Evolutionary conservation across 2,329 filamentous ascomycete genomes (phyloP), one percentile per base, ranked within the genome.

Genomic region (Chalaropsis thielavioides): DNA sequence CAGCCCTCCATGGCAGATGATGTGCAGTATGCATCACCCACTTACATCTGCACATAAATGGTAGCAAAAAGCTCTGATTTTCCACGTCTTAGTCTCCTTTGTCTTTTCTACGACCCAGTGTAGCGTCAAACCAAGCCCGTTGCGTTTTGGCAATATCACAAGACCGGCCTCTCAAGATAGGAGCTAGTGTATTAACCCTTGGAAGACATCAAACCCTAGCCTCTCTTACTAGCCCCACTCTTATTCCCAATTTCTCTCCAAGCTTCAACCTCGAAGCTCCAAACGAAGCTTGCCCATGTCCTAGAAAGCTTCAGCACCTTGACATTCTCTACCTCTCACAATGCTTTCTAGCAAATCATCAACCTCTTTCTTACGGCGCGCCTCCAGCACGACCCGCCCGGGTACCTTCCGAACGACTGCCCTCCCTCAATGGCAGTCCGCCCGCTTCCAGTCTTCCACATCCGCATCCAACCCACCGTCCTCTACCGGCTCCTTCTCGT

Each of bases 401-500:
- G 17, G n/a, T 10, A 7, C 11, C 43, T 38, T 17, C 58, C 63
- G 51, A 44, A 17, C 41, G 17, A 8, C 17, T 6, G 11, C 22
- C 13, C 27, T 19, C 15, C 49, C 15, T 19, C 41, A 59, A 15
- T 60, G 54, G 35, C 59, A 24, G n/a, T 38, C 35, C 22, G 38
- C 54, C 35, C 70, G 70, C 46, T 68, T 72, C 61, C 62, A 71
- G 64, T 64, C 69, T 62, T 64, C 69, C 19, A 17, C 54, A 38
- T 31, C 51, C 58, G 56, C 71, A n/a, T 63, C 72, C 1, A 40
- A 6, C 56, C 60, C 31, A n/a, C 35, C 38, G 17, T 74, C 54
- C 31, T 58, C 54, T 19, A 10, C 54, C 54, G 54, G 27, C 27
- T 58, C 54, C 64, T 80, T 77, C 70, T 85, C 87, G 60, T 91